Evolutionary conservation across 2,329 filamentous ascomycete genomes (phyloP).

Genomic region (Fusarium sp.): DNA sequence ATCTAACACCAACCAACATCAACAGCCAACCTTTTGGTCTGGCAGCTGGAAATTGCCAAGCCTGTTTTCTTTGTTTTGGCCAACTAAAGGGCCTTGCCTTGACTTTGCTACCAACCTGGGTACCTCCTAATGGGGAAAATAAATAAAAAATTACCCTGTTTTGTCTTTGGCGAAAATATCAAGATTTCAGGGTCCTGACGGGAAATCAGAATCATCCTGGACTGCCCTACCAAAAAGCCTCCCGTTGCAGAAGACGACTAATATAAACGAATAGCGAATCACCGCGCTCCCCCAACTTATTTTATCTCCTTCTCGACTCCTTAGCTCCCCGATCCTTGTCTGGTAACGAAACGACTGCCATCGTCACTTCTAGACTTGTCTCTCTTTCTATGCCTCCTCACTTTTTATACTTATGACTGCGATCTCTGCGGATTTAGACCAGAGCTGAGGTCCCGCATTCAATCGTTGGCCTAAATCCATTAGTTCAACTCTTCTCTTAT

Average conservation of each 20-base stretch:
- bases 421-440: constrained; percentile 10
- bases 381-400: background rate
- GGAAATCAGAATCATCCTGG: constrained; percentile 17
- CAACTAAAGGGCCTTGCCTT: background rate
- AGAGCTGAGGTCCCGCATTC: constrained; percentile 11
- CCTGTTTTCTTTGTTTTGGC: background rate
- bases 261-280: constrained; percentile 3
- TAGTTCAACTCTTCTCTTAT: constrained; percentile 18
- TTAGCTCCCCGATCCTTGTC: constrained; percentile 11
- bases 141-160: background rate
- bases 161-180: constrained; percentile 4
- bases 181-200: constrained; percentile 21
- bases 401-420: background rate
- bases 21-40: background rate
- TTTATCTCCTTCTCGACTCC: background rate
- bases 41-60: constrained; percentile 1
- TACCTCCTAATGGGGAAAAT: background rate
- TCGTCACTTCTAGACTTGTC: constrained; percentile 16
- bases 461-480: constrained; percentile 17
- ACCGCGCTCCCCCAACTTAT: background rate
- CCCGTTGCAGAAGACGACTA: constrained; percentile 15
- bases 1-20: background rate
- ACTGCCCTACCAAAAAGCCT: constrained; percentile 10
- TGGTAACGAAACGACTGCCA: constrained; percentile 8
- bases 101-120: background rate